Evolutionary conservation across 352 stramenopile species (phyloP).

Genomic region (Lagenidium sp.): DNA sequence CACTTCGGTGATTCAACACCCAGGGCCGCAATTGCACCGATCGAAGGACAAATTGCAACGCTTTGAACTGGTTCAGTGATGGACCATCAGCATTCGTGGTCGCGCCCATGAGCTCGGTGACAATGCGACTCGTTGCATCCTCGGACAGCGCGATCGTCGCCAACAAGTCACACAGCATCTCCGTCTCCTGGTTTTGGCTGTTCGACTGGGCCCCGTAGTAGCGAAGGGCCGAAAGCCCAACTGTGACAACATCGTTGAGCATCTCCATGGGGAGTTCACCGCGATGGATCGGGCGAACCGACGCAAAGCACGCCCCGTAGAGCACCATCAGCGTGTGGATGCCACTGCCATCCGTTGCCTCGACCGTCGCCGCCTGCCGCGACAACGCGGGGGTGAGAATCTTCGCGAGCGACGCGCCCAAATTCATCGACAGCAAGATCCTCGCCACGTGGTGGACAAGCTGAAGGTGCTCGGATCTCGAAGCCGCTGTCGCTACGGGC

Average conservation of each 20-base stretch:
- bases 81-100: constrained; percentile 5
- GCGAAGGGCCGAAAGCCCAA: constrained; percentile 1
- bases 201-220: constrained; percentile 8
- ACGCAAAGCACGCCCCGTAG: constrained; percentile 44
- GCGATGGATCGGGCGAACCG: constrained; percentile 15
- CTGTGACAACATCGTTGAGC: constrained; percentile 18
- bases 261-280: constrained; percentile 37
- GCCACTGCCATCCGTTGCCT: constrained; percentile 28
- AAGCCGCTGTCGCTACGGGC: constrained; percentile 1
- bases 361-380: constrained; percentile 25
- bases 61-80: constrained; percentile 18
- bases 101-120: constrained; percentile 13
- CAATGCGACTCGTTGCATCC: constrained; percentile 9
- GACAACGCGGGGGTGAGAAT: constrained; percentile 59
- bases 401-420: constrained; percentile 54
- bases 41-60: constrained; percentile 42
- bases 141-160: constrained; percentile 9
- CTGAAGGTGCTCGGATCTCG: constrained; percentile 29
- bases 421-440: constrained; percentile 52
- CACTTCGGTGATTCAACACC: constrained; percentile 26
- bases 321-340: constrained; percentile 56
- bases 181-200: constrained; percentile 8
- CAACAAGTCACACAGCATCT: constrained; percentile 12
- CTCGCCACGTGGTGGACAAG: constrained; percentile 58
- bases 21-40: constrained; percentile 17